These are phyloP conservation scores for Xylaria sp. DNA, from an alignment of 2,329 filamentous ascomycete species.

Conservation along the genomic window DNA sequence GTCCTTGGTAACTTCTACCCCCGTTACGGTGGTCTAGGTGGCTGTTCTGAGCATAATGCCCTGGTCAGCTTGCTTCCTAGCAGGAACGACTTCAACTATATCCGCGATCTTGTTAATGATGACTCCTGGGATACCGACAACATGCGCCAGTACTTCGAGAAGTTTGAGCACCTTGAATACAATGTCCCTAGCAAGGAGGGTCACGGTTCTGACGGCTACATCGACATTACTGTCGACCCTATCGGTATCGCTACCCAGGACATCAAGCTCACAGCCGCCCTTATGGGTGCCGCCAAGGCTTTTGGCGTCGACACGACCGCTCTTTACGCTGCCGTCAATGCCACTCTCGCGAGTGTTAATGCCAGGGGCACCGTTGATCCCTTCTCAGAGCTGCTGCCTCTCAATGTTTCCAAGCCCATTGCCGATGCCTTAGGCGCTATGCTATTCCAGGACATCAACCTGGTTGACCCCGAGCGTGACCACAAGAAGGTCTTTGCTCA, in stretches of 20 bases:
- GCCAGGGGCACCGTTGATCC: slow-evolving; percentile 25
- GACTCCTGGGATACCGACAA: slow-evolving; percentile 42
- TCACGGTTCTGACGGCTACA: slow-evolving; percentile 44
- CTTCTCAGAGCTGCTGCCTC: slow-evolving; percentile 36
- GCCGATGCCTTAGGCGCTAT: slow-evolving; percentile 41
- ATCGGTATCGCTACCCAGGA: slow-evolving; percentile 38
- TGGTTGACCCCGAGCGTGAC: slow-evolving; percentile 55
- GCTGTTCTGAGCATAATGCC: slow-evolving; percentile 47
- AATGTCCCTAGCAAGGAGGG: slow-evolving; percentile 52
- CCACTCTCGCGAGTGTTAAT: slow-evolving; percentile 34
- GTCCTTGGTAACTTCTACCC: slow-evolving; percentile 68
- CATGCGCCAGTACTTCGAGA: slow-evolving; percentile 45
- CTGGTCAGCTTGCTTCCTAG: slow-evolving; percentile 53
- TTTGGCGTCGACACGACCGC: slow-evolving; percentile 51
- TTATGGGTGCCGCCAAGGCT: slow-evolving; percentile 37
- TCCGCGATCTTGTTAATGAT: slow-evolving; percentile 50
- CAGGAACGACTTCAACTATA: slow-evolving; percentile 56
- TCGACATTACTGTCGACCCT: slow-evolving; percentile 37
- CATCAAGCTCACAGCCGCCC: slow-evolving; percentile 37
- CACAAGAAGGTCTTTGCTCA: slow-evolving; percentile 55
- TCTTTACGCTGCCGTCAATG: slow-evolving; percentile 50
- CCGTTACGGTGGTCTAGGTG: slow-evolving; percentile 60
- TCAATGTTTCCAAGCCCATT: slow-evolving; percentile 35
- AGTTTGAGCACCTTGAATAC: slow-evolving; percentile 44
- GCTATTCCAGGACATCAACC: slow-evolving; percentile 59